phyloP scores from a whole-genome alignment of 129 eudicot genomes.

The Cynara cardunculus region DNA sequence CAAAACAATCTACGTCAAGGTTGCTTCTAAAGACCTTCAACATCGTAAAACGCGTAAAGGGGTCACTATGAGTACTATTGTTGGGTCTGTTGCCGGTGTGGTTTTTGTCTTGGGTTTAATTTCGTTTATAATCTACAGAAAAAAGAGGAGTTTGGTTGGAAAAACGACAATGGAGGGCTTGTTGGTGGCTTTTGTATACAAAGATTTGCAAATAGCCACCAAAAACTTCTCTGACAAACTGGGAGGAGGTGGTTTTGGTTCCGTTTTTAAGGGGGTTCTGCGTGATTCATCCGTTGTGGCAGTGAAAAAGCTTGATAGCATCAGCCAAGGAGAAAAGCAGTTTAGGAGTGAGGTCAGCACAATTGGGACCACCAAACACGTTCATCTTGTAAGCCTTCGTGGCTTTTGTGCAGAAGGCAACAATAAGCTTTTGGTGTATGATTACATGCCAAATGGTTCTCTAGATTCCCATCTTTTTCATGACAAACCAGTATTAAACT shows the following conservation, averaged over 20 bases:
- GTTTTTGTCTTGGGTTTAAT: conserved; percentile 28
- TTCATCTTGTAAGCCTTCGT: conserved; percentile 66
- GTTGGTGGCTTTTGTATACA: conserved; percentile 49
- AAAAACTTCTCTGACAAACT: conserved; percentile 47
- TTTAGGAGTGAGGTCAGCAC: conserved; percentile 56
- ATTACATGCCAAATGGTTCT: conserved; percentile 68
- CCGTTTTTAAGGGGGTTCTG: conserved; percentile 49
- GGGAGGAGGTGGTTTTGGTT: conserved; percentile 66
- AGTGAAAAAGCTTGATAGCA: conserved; percentile 60
- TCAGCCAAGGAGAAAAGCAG: conserved; percentile 31
- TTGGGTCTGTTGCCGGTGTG: conserved; percentile 26
- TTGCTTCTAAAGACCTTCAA: conserved; percentile 52
- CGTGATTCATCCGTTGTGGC: conserved; percentile 56
- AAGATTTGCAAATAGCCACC: conserved; percentile 54
- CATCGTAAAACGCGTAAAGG: conserved; percentile 11
- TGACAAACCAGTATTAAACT: conserved; percentile 30
- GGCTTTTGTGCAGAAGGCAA: conserved; percentile 65
- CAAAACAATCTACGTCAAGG: conserved; percentile 37
- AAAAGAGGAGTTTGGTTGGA: neutral
- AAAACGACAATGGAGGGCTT: conserved; percentile 40
- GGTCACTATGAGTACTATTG: conserved; percentile 29
- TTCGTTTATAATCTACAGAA: conserved; percentile 12
- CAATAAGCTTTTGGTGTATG: conserved; percentile 56
- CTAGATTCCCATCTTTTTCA: conserved; percentile 49
- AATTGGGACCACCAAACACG: conserved; percentile 68